Evolutionary conservation across 202 grass and related monocot species (phyloP).

Genomic region (Musa balbisiana): DNA sequence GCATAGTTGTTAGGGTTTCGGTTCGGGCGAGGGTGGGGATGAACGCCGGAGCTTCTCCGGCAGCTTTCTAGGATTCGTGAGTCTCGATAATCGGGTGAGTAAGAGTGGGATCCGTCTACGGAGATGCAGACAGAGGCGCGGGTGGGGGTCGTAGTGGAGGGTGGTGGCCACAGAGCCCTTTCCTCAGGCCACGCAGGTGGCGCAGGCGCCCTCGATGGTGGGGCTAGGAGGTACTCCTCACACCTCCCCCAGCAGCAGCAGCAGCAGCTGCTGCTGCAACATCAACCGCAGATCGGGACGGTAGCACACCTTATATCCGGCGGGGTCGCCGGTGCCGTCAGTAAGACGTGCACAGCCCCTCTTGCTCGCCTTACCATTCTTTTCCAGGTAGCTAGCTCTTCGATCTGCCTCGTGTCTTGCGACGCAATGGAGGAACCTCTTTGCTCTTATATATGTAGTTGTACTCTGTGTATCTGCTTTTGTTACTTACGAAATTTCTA

Average conservation of each 20-base stretch:
- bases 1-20: background rate
- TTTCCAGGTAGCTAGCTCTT: conserved; percentile 51
- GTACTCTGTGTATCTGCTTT: background rate
- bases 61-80: background rate
- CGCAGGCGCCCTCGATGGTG: conserved; percentile 23
- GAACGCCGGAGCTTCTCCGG: background rate
- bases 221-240: conserved; percentile 1
- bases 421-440: no score
- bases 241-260: background rate
- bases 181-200: background rate
- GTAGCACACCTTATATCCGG: conserved; percentile 54
- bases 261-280: conserved; percentile 2
- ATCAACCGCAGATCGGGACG: conserved; percentile 43
- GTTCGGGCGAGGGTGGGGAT: background rate
- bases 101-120: background rate
- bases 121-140: conserved; percentile 60
- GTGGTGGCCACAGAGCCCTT: conserved; percentile 8
- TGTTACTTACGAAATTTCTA: background rate
- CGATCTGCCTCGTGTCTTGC: background rate
- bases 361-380: conserved; percentile 79
- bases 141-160: conserved; percentile 45
- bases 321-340: conserved; percentile 54
- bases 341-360: conserved; percentile 73
- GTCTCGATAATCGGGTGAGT: background rate
- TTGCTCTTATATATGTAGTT: background rate